Conservation (phyloP, 2,329 filamentous ascomycete genomes). For the Thermothelomyces thermophilus region DNA sequence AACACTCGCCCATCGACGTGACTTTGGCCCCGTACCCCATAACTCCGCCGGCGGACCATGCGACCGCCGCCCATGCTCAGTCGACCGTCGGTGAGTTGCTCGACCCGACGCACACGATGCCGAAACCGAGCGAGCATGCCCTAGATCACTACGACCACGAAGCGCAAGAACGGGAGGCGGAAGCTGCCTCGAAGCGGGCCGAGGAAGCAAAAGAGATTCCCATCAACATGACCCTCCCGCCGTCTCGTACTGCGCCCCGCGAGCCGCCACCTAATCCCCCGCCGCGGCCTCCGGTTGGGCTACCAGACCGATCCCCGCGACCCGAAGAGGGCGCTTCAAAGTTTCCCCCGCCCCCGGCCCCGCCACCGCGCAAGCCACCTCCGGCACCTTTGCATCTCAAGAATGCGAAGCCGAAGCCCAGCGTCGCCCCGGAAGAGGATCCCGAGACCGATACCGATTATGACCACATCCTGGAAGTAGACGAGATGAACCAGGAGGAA, state of each 20-base stretch:
- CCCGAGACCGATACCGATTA: conserved; percentile 71
- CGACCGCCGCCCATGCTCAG: conserved; percentile 29
- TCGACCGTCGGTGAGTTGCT: conserved; percentile 46
- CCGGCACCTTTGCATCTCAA: conserved; percentile 76
- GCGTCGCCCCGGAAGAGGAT: conserved; percentile 45
- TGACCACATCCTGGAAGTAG: conserved; percentile 67
- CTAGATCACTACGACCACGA: conserved; percentile 51
- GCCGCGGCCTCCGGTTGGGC: conserved; percentile 40
- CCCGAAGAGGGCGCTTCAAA: conserved; percentile 41
- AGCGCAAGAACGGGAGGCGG: conserved; percentile 43
- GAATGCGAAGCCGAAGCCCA: conserved; percentile 31
- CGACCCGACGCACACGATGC: conserved; percentile 54
- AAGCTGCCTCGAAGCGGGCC: conserved; percentile 41
- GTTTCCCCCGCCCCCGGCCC: conserved; percentile 48
- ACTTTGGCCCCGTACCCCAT: conserved; percentile 57
- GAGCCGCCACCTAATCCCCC: conserved; percentile 47
- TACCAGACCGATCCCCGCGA: conserved; percentile 40
- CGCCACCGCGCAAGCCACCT: conserved; percentile 70
- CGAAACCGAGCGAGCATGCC: conserved; percentile 54
- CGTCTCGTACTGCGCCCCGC: conserved; percentile 49
- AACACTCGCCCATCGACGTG: conserved; percentile 53
- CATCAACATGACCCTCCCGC: conserved; percentile 46
- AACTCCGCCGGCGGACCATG: conserved; percentile 53
- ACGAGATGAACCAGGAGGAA: conserved; percentile 51
- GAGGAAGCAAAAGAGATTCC: conserved; percentile 42